A percentile compares a stretch with the other conserved stretches of the same genome.
These are phyloP conservation scores for Monosporascus sp. DNA, from an alignment of 2,329 filamentous ascomycete genomes.

Conservation along the genomic window DNA sequence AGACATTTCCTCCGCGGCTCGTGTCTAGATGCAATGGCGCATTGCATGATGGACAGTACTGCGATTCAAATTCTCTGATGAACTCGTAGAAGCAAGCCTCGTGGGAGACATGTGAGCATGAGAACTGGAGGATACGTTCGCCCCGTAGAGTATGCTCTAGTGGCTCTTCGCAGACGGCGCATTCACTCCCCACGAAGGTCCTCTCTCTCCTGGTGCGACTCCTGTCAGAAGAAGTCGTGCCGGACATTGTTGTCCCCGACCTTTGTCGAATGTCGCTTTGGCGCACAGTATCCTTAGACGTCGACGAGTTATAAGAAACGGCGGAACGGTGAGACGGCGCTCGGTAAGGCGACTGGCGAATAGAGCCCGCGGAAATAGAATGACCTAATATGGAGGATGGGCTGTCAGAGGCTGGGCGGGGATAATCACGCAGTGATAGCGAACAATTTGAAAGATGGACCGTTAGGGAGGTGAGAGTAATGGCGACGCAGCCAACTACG, in stretches of 20 bases:
- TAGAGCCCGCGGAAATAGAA: conserved; percentile 31
- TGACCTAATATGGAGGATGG: conserved; percentile 25
- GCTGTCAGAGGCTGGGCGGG: background rate
- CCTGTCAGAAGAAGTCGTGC: conserved; percentile 69
- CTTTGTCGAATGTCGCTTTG: conserved; percentile 13
- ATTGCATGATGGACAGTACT: conserved; percentile 92
- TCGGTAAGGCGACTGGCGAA: conserved; percentile 24
- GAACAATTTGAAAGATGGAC: too few relatives aligned
- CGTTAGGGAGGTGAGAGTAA: background rate
- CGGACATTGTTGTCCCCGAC: conserved; percentile 46
- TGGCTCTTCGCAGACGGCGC: conserved; percentile 93
- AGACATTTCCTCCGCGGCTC: conserved; percentile 84
- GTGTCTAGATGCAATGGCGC: conserved; percentile 88
- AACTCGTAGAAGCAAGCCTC: conserved; percentile 99
- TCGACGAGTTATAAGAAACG: conserved; percentile 30
- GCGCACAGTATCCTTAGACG: conserved; percentile 31
- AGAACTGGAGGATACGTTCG: conserved; percentile 91
- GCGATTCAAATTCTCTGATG: conserved; percentile 88
- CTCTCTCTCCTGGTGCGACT: conserved; percentile 78
- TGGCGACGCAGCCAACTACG: background rate
- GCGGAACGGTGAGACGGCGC: conserved; percentile 35
- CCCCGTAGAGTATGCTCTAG: conserved; percentile 91
- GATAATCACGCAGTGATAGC: background rate
- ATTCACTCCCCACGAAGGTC: conserved; percentile 92
- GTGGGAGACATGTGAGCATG: conserved; percentile 93